These are phyloP conservation scores for Colletotrichum sp. DNA, from an alignment of 2,329 filamentous ascomycete genomes.

Conservation along the genomic window DNA sequence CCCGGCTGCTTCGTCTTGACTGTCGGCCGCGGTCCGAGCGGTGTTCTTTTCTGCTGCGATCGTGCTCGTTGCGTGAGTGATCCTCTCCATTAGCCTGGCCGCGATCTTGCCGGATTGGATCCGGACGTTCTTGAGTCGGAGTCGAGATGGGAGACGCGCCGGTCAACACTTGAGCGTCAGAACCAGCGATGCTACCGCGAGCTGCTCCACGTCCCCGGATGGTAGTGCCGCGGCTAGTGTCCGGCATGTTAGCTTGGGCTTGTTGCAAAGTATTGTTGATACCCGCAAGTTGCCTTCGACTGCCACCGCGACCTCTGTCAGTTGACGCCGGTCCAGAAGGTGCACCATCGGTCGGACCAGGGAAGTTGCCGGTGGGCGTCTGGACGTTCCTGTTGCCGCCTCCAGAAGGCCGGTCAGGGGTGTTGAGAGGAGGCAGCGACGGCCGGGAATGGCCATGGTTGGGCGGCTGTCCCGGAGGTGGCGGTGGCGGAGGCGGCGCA, in stretches of 20 bases:
- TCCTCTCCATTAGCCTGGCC: constrained; percentile 40
- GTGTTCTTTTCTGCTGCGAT: constrained; percentile 49
- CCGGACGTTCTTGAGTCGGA: constrained; percentile 53
- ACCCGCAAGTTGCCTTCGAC: constrained; percentile 58
- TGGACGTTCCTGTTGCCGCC: neutral
- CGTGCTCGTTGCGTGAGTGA: constrained; percentile 44
- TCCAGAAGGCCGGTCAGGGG: constrained; percentile 32
- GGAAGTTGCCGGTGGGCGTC: constrained; percentile 15
- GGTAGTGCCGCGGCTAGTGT: constrained; percentile 37
- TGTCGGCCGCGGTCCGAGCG: constrained; percentile 43
- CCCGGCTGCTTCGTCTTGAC: constrained; percentile 44
- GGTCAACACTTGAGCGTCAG: constrained; percentile 61
- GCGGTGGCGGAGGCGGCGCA: constrained; percentile 38
- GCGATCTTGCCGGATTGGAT: constrained; percentile 45
- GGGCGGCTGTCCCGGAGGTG: constrained; percentile 31
- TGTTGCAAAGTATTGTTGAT: constrained; percentile 66
- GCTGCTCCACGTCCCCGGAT: constrained; percentile 38
- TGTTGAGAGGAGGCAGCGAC: constrained; percentile 32
- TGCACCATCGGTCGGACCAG: neutral
- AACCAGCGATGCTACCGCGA: constrained; percentile 53
- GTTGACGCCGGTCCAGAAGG: constrained; percentile 31
- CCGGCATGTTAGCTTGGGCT: constrained; percentile 48
- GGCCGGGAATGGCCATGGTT: constrained; percentile 32
- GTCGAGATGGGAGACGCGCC: constrained; percentile 57
- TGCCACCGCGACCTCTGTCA: constrained; percentile 41